These are phyloP conservation scores for Phalaenopsis aphrodite DNA, from an alignment of 106 monocot species.

Conservation along the genomic window DNA sequence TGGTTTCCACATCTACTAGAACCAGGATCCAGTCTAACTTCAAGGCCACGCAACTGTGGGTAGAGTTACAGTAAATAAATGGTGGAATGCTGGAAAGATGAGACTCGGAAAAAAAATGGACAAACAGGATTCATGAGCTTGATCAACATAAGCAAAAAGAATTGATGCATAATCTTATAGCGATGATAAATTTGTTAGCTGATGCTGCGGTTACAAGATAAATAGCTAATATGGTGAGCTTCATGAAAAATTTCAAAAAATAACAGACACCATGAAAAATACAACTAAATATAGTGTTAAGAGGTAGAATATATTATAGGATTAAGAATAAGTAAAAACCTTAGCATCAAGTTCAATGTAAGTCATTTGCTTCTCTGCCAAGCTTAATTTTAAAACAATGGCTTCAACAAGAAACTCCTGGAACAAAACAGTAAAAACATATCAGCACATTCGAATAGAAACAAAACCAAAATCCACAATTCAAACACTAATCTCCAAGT, in stretches of 20 bases:
- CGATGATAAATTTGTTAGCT: background rate
- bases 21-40: too few species aligned
- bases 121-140: background rate
- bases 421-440: conserved; percentile 9
- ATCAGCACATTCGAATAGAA: background rate
- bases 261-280: background rate
- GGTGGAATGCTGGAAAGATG: too few species aligned
- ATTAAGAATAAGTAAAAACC: conserved; percentile 17
- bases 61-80: too few species aligned
- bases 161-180: background rate
- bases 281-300: background rate
- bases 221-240: background rate
- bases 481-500: background rate
- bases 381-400: conserved; percentile 50
- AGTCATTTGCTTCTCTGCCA: conserved; percentile 57
- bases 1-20: too few species aligned
- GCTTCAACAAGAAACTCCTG: conserved; percentile 68
- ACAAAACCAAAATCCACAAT: background rate
- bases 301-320: background rate
- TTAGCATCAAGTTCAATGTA: conserved; percentile 67
- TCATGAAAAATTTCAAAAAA: background rate
- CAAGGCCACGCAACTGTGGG: too few species aligned
- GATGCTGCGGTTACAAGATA: background rate
- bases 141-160: background rate
- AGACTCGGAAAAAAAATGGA: too few species aligned